Conservation (phyloP, 208 protist species). For the Borovskyia barvae region DNA sequence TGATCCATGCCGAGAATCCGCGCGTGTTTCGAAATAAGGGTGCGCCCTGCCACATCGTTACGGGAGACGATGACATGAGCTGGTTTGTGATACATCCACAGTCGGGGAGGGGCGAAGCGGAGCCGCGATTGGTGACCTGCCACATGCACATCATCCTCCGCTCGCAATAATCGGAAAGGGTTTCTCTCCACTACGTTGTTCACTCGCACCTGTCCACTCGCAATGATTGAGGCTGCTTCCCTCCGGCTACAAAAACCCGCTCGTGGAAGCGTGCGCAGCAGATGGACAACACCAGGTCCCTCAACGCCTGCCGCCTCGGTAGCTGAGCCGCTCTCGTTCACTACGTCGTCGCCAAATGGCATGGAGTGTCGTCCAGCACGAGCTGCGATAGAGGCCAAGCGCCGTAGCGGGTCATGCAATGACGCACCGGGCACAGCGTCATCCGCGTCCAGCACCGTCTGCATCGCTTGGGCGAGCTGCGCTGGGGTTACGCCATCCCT, state of each 20-base stretch:
- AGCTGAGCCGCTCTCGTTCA: neutral
- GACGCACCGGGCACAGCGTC: constrained; percentile 23
- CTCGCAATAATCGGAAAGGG: constrained; percentile 72
- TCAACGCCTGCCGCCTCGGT: neutral
- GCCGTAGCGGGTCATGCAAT: constrained; percentile 16
- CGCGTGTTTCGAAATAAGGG: constrained; percentile 78
- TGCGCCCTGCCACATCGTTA: constrained; percentile 68
- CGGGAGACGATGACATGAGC: constrained; percentile 84
- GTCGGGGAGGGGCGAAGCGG: constrained; percentile 71
- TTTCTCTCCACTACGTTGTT: constrained; percentile 86
- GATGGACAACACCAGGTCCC: constrained; percentile 39
- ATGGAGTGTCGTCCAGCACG: constrained; percentile 1
- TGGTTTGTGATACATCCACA: constrained; percentile 92
- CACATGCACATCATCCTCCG: constrained; percentile 78
- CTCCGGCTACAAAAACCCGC: constrained; percentile 81
- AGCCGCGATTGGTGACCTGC: constrained; percentile 66
- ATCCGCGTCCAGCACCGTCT: constrained; percentile 7
- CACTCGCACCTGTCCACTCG: constrained; percentile 80
- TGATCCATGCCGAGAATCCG: constrained; percentile 86
- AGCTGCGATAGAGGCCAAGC: constrained; percentile 9
- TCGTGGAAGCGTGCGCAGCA: constrained; percentile 74
- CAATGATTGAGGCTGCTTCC: constrained; percentile 67
- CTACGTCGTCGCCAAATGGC: neutral
- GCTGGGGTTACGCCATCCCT: constrained; percentile 21
- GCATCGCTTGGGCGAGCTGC: constrained; percentile 3